Evolutionary conservation across 1,284 basidiomycete species (phyloP), one percentile per base, ranked within the genome.

Genomic region (Ganoderma leucocontextum): DNA sequence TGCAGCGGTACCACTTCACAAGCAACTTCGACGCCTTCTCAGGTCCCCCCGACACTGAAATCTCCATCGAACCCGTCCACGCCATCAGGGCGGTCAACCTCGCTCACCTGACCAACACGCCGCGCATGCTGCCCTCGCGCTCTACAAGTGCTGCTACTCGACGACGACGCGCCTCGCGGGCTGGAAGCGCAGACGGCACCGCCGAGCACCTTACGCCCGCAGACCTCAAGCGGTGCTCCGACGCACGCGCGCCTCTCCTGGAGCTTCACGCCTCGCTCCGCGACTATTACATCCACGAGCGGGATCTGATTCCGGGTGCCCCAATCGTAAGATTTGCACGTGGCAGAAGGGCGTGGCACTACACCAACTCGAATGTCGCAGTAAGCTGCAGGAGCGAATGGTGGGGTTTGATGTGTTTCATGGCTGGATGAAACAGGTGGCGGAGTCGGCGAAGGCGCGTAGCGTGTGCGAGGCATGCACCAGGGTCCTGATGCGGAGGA

Each of bases 21-120:
- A 57, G 35, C 33, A 17, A 38, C 35, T 58, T 58, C 9, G 29
- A 35, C 52, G 29, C 8, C 29, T 13, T 33, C 52, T 8, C 15
- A 0, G 29, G 52, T 10, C 13, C 17, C 29, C 29, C 29, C 0
- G 29, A 53, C 15, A 8, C 12, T 13, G 13, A 9, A 13, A 35
- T 53, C 29, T 5, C 52, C 22, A 29, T 53, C 29, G 5, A 53
- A 4, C 52, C 29, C 29, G 22, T 53, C 61, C 41, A 52, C 22
- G 17, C 57, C 44, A 67, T 67, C 15, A 49, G 62, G 8, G 62
- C 58, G 10, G 49, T 67, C 62, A 63, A 64, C 38, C 38, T 60
- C 33, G 66, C 66, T 4, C 62, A 59, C 3, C 62, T 67, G 12
- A 53, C 42, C 3, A 36, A 61, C 25, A 53, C 55, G 2, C 38